Evolutionary conservation across 495 filamentous ascomycete genomes (phyloP).

Genomic region (Neurospora sp.): DNA sequence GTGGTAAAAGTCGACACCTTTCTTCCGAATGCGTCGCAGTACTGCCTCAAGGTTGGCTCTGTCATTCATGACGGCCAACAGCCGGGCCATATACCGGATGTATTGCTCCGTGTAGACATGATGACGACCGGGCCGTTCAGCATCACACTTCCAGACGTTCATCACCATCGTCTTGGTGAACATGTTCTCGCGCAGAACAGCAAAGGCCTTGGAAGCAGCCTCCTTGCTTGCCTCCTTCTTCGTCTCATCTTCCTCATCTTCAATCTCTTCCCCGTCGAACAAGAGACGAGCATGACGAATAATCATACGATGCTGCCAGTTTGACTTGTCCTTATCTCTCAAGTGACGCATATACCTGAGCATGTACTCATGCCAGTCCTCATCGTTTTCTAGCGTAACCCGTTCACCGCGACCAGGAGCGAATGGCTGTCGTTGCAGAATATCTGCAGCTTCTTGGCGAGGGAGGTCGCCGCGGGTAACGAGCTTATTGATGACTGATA

Average conservation of each 20-base stretch:
- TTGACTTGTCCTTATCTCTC: slow-evolving; percentile 78
- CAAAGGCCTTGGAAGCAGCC: slow-evolving; percentile 50
- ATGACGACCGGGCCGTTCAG: slow-evolving; percentile 82
- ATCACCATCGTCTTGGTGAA: slow-evolving; percentile 92
- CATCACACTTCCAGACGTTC: slow-evolving; percentile 93
- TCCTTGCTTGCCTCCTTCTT: slow-evolving; percentile 12
- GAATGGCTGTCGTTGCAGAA: slow-evolving; percentile 38
- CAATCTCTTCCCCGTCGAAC: slow-evolving; percentile 35
- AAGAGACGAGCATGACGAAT: slow-evolving; percentile 67
- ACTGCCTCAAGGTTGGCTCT: slow-evolving; percentile 69
- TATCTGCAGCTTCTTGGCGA: slow-evolving; percentile 30
- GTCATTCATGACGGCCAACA: slow-evolving; percentile 71
- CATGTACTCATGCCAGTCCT: slow-evolving; percentile 67
- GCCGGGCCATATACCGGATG: slow-evolving; percentile 63
- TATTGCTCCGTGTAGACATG: slow-evolving; percentile 92
- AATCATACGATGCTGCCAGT: slow-evolving; percentile 96
- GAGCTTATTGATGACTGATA: slow-evolving; percentile 78
- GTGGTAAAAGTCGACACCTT: slow-evolving; percentile 72
- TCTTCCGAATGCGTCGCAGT: slow-evolving; percentile 71
- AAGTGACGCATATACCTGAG: slow-evolving; percentile 63
- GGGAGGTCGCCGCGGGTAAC: slow-evolving; percentile 42
- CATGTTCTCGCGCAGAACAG: slow-evolving; percentile 73
- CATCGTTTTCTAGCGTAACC: slow-evolving; percentile 35
- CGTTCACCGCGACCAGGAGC: slow-evolving; percentile 27
- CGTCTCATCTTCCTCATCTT: slow-evolving; percentile 15